Evolutionary conservation across 768 basidiomycete species (phyloP).

Genomic region (Polyporus arcularius): DNA sequence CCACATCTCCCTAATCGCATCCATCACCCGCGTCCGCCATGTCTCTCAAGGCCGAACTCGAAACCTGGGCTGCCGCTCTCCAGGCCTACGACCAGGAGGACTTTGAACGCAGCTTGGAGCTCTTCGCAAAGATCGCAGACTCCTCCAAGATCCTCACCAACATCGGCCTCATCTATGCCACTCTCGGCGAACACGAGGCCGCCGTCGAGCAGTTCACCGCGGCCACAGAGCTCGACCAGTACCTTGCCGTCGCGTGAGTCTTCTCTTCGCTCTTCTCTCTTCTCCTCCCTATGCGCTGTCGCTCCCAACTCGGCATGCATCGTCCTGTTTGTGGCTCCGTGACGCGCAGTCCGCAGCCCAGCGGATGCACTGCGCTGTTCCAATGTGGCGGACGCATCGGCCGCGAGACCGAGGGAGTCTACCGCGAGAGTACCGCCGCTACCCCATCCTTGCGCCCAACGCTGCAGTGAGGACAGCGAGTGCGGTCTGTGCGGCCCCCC

Average conservation of each 20-base stretch:
- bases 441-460: no score
- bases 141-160: slow-evolving; percentile 91
- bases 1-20: not conserved
- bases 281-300: not conserved
- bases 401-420: no score
- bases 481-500: no score
- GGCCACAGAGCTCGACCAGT: slow-evolving; percentile 79
- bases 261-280: not conserved
- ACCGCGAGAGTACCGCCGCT: no score
- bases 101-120: slow-evolving; percentile 70
- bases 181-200: slow-evolving; percentile 82
- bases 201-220: slow-evolving; percentile 81
- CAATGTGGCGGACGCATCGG: no score
- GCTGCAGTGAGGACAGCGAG: no score
- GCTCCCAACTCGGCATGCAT: no score
- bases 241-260: slow-evolving; percentile 84
- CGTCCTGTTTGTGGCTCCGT: no score
- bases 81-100: slow-evolving; percentile 86
- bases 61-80: slow-evolving; percentile 86
- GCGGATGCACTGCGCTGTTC: no score
- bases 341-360: not conserved
- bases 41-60: slow-evolving; percentile 61
- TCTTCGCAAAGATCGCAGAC: slow-evolving; percentile 83
- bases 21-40: slow-evolving; percentile 21
- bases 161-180: slow-evolving; percentile 92